A percentile compares a stretch with the other conserved stretches of the same genome.
phyloP scores from a whole-genome alignment of 2,329 filamentous ascomycete genomes.

The Fusarium dlaminii region DNA sequence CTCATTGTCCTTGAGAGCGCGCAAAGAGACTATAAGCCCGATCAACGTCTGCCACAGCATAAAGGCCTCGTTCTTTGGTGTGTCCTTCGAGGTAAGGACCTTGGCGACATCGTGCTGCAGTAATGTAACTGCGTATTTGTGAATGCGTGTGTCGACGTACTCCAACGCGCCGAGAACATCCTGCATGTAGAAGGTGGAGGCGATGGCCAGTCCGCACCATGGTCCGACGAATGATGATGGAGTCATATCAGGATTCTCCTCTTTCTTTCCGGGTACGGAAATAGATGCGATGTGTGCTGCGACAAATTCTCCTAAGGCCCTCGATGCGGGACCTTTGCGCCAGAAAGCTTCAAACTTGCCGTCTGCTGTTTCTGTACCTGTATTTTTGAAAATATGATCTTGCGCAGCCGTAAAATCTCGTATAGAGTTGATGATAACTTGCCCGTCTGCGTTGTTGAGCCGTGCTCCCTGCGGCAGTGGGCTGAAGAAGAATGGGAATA shows the following conservation, averaged over 20 bases:
- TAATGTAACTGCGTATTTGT: not conserved
- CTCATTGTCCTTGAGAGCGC: not conserved
- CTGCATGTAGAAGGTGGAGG: not conserved
- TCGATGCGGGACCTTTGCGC: not conserved
- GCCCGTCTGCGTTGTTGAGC: not conserved
- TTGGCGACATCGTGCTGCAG: not conserved
- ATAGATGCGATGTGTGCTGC: not conserved
- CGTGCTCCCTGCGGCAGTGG: not conserved
- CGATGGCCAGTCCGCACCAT: not conserved
- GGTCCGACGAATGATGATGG: not conserved
- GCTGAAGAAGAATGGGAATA: conserved; percentile 8
- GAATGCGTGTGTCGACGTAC: not conserved
- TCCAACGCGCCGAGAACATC: not conserved
- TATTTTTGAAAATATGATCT: not conserved
- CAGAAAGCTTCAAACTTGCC: conserved; percentile 1
- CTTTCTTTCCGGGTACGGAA: fast-evolving
- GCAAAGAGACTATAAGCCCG: not conserved
- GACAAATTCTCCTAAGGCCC: not conserved
- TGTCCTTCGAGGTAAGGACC: fast-evolving
- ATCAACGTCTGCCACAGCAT: not conserved
- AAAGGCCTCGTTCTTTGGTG: not conserved
- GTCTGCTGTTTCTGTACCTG: not conserved
- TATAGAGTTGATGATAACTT: not conserved
- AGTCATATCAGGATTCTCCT: fast-evolving
- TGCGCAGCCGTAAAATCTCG: not conserved